Evolutionary conservation across 2,329 filamentous ascomycete species (phyloP).

Genomic region (Neodidymelliopsis sp.): DNA sequence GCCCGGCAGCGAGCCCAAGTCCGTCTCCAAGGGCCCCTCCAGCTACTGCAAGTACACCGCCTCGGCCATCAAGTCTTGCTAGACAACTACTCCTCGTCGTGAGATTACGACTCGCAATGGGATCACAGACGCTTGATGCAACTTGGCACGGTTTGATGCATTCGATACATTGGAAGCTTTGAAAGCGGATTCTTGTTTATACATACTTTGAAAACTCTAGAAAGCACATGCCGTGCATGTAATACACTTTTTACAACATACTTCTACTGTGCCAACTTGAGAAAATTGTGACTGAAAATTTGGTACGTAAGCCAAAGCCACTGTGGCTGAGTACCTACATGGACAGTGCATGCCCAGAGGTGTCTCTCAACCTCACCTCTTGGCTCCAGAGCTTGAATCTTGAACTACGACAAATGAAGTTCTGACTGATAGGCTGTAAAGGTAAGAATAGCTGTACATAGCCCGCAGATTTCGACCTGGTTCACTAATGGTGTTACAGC

Average conservation of each 20-base stretch:
- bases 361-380: not conserved
- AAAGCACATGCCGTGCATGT: slow-evolving; percentile 18
- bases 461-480: too few relatives aligned
- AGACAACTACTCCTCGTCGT: slow-evolving; percentile 15
- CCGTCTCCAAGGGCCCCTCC: slow-evolving; percentile 39
- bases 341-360: not conserved
- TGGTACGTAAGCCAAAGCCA: too few relatives aligned
- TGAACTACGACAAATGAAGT: too few relatives aligned
- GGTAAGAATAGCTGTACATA: too few relatives aligned
- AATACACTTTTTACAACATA: not conserved
- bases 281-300: too few relatives aligned
- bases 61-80: slow-evolving; percentile 41
- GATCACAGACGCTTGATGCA: slow-evolving; percentile 24
- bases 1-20: slow-evolving; percentile 40
- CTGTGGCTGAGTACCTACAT: slow-evolving; percentile 8
- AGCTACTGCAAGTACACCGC: slow-evolving; percentile 43
- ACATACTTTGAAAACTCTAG: slow-evolving; percentile 6
- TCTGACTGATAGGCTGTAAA: too few relatives aligned
- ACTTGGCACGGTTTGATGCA: slow-evolving; percentile 11
- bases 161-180: slow-evolving; percentile 21
- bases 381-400: not conserved
- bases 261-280: too few relatives aligned
- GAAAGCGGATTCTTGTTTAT: slow-evolving; percentile 33
- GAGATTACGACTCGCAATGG: not conserved
- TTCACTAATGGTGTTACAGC: too few relatives aligned